A percentile compares a stretch with the other conserved stretches of the same genome.
These are phyloP conservation scores for Cladosporium cucumerinum DNA, from an alignment of 2,329 filamentous ascomycete genomes.

Conservation along the genomic window DNA sequence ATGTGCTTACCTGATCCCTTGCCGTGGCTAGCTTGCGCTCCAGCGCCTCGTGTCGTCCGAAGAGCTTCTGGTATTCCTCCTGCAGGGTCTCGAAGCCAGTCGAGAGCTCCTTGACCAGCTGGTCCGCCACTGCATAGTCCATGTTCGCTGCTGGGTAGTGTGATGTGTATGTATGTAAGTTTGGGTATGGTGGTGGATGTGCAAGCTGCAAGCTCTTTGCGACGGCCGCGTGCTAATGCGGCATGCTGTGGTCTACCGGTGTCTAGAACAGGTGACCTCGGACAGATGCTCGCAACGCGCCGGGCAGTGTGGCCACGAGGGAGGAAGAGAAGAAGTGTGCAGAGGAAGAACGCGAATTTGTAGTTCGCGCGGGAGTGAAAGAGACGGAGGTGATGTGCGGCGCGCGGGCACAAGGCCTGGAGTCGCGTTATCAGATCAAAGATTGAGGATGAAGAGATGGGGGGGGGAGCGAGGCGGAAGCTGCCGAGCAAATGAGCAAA, in stretches of 20 bases:
- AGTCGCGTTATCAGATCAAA: conserved; percentile 1
- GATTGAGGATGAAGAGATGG: neutral
- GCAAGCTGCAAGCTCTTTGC: conserved; percentile 2
- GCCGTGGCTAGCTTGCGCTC: conserved; percentile 48
- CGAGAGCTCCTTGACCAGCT: conserved; percentile 39
- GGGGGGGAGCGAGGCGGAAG: neutral
- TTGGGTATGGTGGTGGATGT: neutral
- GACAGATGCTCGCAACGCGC: neutral
- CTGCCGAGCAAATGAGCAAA: too few relatives aligned
- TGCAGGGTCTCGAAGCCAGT: conserved; percentile 47
- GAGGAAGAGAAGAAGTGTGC: neutral
- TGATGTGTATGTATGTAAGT: neutral
- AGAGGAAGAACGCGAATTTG: conserved; percentile 3
- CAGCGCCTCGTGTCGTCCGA: conserved; percentile 43
- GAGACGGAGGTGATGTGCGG: conserved; percentile 13
- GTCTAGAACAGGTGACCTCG: neutral
- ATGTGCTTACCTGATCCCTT: conserved; percentile 45
- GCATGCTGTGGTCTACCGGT: conserved; percentile 14
- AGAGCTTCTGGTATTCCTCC: conserved; percentile 46
- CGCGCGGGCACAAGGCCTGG: neutral
- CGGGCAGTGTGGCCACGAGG: neutral
- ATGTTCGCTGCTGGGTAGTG: neutral
- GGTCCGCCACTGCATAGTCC: conserved; percentile 8
- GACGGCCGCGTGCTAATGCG: neutral
- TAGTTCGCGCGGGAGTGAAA: conserved; percentile 5